Conservation (phyloP, 257 asterid genomes). For the Thymus quinquecostatus region DNA sequence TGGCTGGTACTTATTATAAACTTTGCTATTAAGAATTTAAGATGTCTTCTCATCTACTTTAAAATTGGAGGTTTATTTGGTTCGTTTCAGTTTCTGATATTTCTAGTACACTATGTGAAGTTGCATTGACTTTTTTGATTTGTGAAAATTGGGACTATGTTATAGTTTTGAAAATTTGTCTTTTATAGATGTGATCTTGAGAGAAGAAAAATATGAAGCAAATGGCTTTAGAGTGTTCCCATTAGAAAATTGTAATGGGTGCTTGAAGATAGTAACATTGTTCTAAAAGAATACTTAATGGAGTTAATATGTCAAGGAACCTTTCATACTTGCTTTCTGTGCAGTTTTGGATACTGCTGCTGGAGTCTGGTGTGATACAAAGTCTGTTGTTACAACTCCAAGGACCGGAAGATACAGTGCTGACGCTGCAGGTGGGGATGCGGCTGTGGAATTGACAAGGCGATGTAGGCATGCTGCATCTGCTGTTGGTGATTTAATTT, state of each 20-base stretch:
- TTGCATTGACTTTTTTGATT: background rate
- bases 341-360: slow-evolving; percentile 99
- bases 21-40: background rate
- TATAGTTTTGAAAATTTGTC: background rate
- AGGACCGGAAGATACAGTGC: slow-evolving; percentile 97
- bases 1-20: slow-evolving; percentile 68
- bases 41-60: slow-evolving; percentile 19
- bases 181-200: background rate
- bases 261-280: background rate
- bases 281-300: slow-evolving; percentile 1
- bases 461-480: slow-evolving; percentile 99
- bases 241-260: background rate
- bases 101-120: background rate
- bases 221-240: background rate
- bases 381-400: slow-evolving; percentile 93
- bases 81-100: background rate
- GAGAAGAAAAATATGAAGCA: background rate
- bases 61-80: background rate
- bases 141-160: background rate
- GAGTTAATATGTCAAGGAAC: slow-evolving; percentile 12
- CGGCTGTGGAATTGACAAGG: slow-evolving; percentile 95
- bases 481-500: slow-evolving; percentile 96
- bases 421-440: slow-evolving; percentile 99
- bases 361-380: slow-evolving; percentile 99
- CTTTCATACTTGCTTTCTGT: slow-evolving; percentile 23